Conservation (phyloP, 345 rosid genomes). For the Pugionium dolabratum region DNA sequence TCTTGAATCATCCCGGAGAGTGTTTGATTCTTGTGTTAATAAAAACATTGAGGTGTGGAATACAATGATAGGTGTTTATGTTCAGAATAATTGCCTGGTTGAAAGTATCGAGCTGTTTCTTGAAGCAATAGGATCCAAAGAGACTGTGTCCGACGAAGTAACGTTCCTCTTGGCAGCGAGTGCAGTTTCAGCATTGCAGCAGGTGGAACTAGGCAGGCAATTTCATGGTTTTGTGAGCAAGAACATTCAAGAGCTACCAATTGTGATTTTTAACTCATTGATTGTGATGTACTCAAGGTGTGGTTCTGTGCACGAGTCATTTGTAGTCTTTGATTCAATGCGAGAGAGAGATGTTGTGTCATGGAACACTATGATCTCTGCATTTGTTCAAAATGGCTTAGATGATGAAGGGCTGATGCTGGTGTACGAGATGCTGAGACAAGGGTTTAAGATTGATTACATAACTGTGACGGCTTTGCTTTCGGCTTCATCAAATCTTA, state of each 20-base stretch:
- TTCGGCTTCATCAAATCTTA: slow-evolving; percentile 85
- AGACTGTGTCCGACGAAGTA: slow-evolving; percentile 59
- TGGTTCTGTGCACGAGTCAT: slow-evolving; percentile 58
- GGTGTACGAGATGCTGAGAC: slow-evolving; percentile 83
- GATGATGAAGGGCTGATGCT: slow-evolving; percentile 87
- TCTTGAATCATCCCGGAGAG: slow-evolving; percentile 59
- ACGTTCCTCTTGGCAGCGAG: slow-evolving; percentile 62
- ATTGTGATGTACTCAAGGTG: slow-evolving; percentile 85
- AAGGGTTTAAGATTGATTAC: slow-evolving; percentile 58
- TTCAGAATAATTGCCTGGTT: slow-evolving; percentile 50
- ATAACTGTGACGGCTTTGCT: slow-evolving; percentile 78
- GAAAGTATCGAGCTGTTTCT: slow-evolving; percentile 65
- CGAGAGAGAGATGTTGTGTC: slow-evolving; percentile 69
- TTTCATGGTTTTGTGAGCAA: slow-evolving; percentile 70
- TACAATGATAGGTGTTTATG: slow-evolving; percentile 74
- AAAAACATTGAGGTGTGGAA: slow-evolving; percentile 82
- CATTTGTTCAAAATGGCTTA: slow-evolving; percentile 76
- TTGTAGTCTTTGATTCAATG: slow-evolving; percentile 67
- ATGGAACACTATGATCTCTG: slow-evolving; percentile 88
- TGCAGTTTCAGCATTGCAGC: slow-evolving; percentile 76
- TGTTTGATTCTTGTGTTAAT: slow-evolving; percentile 59
- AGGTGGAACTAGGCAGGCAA: slow-evolving; percentile 53
- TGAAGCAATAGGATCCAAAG: slow-evolving; percentile 50
- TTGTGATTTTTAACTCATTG: slow-evolving; percentile 60
- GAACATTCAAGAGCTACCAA: slow-evolving; percentile 49